Base-by-base conservation (phyloP, 805 yeast species). In the Zygoascus bituminiphila region DNA sequence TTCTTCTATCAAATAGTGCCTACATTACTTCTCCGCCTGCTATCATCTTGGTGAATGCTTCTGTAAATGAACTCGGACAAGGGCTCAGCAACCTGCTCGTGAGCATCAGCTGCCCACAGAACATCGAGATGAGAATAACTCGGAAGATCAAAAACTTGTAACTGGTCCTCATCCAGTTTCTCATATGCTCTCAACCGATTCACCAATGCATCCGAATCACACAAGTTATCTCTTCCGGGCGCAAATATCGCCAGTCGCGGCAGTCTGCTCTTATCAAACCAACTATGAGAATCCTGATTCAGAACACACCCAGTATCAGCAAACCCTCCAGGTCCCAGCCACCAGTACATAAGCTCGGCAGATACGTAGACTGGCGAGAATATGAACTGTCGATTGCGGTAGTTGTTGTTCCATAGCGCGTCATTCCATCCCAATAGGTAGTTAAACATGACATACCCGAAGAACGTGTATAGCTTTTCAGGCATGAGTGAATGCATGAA, bases 401-500 rank as follows among this genome's bases (percentile, higher is more conserved):
- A 67, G 23, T 73, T 67, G 22, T 66, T 70, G 60, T 88, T 84
- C 83, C 97, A 93, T 24, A 84, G 70, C 12, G 63, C 63, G 57
- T 88, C 95, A 60, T 76, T 78, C 98, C 98, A 93, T 47, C 83
- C 86, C 62, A 91, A 87, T 51, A 91, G 67, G 59, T 77, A 91
- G 61, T 84, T 84, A 70, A 91, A 89, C 83, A 91, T 84, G 45
- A 82, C 68, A 61, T 87, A 89, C 22, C 93, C 82, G 42, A 79
- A 62, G 42, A 70, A 70, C 0, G 89, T 81, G 64, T 78, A 86
- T 2, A 81, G 12, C n/a, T 71, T 68, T 5, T 68, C 70, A 5
- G 78, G 78, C 21, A 81, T 62, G 4, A 71, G 37, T 6, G 65
- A 62, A 48, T 95, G 74, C 65, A 81, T 64, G 2, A 62, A 57